These are phyloP conservation scores for Populus nigra DNA, from an alignment of 345 rosid species.

Conservation along the genomic window DNA sequence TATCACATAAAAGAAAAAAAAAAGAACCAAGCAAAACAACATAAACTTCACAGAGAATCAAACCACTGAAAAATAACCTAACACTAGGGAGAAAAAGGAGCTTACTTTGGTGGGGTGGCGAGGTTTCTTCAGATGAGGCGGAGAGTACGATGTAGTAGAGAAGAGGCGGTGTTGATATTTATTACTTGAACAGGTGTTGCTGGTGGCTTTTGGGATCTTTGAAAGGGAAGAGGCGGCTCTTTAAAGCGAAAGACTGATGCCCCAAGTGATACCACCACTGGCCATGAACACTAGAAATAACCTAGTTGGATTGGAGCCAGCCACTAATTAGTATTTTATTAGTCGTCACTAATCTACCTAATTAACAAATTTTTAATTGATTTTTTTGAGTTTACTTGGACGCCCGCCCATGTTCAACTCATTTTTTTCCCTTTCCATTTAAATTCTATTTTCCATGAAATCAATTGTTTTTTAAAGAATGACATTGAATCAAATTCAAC, in stretches of 20 bases:
- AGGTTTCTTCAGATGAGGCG: too few species aligned
- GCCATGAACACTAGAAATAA: not conserved
- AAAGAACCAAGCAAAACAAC: not conserved
- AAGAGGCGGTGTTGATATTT: not conserved
- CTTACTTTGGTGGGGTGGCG: not conserved
- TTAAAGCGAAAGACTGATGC: not conserved
- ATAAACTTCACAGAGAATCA: not conserved
- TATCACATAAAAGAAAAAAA: not conserved
- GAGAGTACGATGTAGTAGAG: not conserved
- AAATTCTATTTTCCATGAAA: not conserved
- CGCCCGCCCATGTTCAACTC: not conserved
- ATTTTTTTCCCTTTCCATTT: not conserved
- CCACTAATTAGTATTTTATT: not conserved
- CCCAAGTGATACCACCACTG: not conserved
- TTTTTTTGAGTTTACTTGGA: too few species aligned
- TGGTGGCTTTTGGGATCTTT: constrained; percentile 11
- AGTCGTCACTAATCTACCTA: too few species aligned
- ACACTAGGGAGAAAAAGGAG: not conserved
- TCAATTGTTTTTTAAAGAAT: not conserved
- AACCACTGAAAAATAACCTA: not conserved
- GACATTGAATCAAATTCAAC: not conserved
- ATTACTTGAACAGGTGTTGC: not conserved
- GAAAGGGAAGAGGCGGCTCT: constrained; percentile 9
- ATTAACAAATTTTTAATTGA: too few species aligned
- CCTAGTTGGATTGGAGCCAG: too few species aligned